Percentiles rank a stretch among this genome's conserved stretches.
These are phyloP conservation scores for Crucihimalaya himalaica DNA, from an alignment of 345 rosid genomes.

Conservation along the genomic window DNA sequence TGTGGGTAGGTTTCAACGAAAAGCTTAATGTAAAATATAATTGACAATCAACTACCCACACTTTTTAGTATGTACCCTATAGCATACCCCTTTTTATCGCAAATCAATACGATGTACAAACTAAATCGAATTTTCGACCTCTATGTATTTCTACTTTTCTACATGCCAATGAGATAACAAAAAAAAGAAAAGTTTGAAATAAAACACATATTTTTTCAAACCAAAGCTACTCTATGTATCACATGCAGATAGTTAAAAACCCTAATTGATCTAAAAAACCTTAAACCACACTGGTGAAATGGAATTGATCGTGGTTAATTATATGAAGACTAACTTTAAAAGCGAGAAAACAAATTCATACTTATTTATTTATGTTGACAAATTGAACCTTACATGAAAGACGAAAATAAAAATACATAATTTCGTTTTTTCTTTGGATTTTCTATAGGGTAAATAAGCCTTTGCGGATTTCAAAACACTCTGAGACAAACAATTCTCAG, in stretches of 20 bases:
- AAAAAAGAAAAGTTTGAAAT: too few species aligned
- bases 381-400: slow-evolving; percentile 22
- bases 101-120: neutral
- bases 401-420: slow-evolving; percentile 36
- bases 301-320: too few species aligned
- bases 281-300: neutral
- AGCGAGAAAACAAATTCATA: neutral
- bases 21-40: neutral
- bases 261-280: neutral
- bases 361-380: slow-evolving; percentile 28
- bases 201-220: too few species aligned
- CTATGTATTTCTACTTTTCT: neutral
- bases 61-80: neutral
- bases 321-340: too few species aligned
- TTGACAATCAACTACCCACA: neutral
- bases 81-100: neutral
- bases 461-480: slow-evolving; percentile 33
- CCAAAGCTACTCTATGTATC: too few species aligned
- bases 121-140: neutral
- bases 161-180: neutral
- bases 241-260: neutral
- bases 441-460: slow-evolving; percentile 23
- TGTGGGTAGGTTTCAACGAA: slow-evolving; percentile 2
- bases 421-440: slow-evolving; percentile 28
- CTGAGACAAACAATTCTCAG: slow-evolving; percentile 35